Evolutionary conservation across 2,329 filamentous ascomycete genomes (phyloP), one percentile per base, ranked within the genome.

Genomic region (Tolypocladium paradoxum): DNA sequence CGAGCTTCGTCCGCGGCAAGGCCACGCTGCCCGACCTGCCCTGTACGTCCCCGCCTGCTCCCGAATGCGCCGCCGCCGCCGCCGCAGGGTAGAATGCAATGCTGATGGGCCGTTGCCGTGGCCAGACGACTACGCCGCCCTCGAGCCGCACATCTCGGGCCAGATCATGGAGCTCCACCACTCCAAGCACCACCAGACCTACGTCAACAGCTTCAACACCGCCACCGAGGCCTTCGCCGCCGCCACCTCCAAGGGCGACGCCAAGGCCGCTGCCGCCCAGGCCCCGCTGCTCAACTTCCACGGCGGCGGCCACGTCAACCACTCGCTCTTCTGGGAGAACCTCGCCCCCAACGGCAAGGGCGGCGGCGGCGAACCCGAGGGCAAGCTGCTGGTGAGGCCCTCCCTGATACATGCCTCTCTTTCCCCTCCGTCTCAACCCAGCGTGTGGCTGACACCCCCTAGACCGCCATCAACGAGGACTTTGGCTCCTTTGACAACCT

Each of bases 111-210:
- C 24, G 43, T 6, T 18, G 16, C 7, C 8, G 14, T 9, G 33
- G 37, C 24, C 47, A 96, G 92, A 97, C 70, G 93, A 96, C 79
- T 99, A 96, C 72, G 89, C 87, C 68, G 93, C 91, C 51, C 90
- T 99, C 64, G 93, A 99, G 76, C 82, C 82, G 50, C 67, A 77
- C 65, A 83, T 96, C 75, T 91, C 87, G 49, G 87, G 87, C 70
- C 83, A 93, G 74, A 96, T 96, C 76, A 96, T 96, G 91, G 88
- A 95, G 76, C 82, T 95, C 47, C 91, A 96, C 79, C 88, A 96
- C 82, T 85, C 82, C 75, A 92, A 90, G 74, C 90, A 96, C 79
- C 91, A 96, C 77, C 84, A 92, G 73, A 91, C 90, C 65, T 96
- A 96, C 70, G 89, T 96, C 63, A 93, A 84, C 72, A 87, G 85